Evolutionary conservation across 2,329 filamentous ascomycete genomes (phyloP).

Genomic region (Xylaria sp.): DNA sequence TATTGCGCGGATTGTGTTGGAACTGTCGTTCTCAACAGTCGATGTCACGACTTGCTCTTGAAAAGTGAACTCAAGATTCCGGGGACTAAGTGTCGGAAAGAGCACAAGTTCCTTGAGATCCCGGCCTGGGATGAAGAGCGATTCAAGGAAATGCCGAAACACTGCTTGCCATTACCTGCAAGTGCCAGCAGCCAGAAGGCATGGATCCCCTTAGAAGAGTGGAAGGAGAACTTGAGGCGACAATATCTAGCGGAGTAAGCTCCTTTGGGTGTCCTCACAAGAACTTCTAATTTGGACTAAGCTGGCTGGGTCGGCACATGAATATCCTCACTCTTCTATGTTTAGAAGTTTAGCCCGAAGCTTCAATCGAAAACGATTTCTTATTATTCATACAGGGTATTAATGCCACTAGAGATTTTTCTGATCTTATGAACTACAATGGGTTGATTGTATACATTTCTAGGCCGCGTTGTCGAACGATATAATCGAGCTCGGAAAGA

Average conservation of each 20-base stretch:
- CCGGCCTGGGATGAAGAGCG: slow-evolving; percentile 41
- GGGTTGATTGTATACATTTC: background rate
- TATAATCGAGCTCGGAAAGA: slow-evolving; percentile 45
- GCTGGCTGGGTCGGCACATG: too few relatives aligned
- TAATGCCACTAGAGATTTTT: background rate
- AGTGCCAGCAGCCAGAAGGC: slow-evolving; percentile 34
- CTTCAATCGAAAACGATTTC: background rate
- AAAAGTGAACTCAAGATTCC: slow-evolving; percentile 39
- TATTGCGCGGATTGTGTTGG: slow-evolving; percentile 48
- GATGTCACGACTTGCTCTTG: slow-evolving; percentile 41
- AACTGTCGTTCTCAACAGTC: slow-evolving; percentile 38
- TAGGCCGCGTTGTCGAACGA: slow-evolving; percentile 40
- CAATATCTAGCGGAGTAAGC: slow-evolving; percentile 38
- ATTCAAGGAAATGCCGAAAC: slow-evolving; percentile 41
- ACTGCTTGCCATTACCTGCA: slow-evolving; percentile 42
- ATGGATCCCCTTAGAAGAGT: slow-evolving; percentile 47
- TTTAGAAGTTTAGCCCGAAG: background rate
- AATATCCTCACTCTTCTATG: too few relatives aligned
- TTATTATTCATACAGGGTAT: slow-evolving; percentile 3
- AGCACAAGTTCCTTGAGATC: slow-evolving; percentile 44
- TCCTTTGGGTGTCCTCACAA: background rate
- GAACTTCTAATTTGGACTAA: too few relatives aligned
- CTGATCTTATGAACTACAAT: background rate
- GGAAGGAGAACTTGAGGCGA: slow-evolving; percentile 43
- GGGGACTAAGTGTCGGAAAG: slow-evolving; percentile 41